Conservation (phyloP, 2,329 filamentous ascomycete species). For the Onygena corvina region DNA sequence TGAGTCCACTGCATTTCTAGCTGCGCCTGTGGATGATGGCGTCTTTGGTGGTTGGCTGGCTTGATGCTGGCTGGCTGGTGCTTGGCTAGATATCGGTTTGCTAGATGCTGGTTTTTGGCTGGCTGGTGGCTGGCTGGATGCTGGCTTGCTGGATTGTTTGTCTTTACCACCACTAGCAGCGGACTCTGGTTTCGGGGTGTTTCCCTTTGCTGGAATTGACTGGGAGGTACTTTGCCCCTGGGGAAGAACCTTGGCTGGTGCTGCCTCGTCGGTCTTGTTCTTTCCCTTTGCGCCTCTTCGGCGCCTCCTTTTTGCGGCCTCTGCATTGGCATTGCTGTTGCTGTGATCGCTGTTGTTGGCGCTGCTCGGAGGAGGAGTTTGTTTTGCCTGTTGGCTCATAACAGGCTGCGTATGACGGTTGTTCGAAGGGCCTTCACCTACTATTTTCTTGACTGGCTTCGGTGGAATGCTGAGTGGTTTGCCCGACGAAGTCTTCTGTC, state of each 20-base stretch:
- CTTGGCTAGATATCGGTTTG: no score
- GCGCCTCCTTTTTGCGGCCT: slow-evolving; percentile 1
- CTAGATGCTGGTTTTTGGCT: no score
- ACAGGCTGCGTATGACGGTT: slow-evolving; percentile 1
- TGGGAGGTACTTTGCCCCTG: neutral
- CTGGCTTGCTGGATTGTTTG: neutral
- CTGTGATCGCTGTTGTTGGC: neutral
- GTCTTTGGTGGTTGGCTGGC: slow-evolving; percentile 4
- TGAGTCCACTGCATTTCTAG: slow-evolving; percentile 6
- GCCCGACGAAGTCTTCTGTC: neutral
- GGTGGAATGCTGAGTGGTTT: slow-evolving; percentile 3
- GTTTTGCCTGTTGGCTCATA: slow-evolving; percentile 2
- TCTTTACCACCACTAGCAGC: slow-evolving; percentile 3
- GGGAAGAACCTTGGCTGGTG: neutral
- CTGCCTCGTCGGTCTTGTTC: neutral
- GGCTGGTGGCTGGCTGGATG: neutral
- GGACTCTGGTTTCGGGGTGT: neutral
- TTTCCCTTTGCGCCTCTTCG: neutral
- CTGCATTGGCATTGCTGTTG: neutral
- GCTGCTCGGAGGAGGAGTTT: neutral
- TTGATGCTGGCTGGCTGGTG: neutral
- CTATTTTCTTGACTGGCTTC: neutral
- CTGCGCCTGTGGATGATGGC: slow-evolving; percentile 1
- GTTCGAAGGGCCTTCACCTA: slow-evolving; percentile 5
- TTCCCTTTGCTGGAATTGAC: slow-evolving; percentile 6